Conservation (phyloP, 805 yeast genomes). For the Ogataea neopini region DNA sequence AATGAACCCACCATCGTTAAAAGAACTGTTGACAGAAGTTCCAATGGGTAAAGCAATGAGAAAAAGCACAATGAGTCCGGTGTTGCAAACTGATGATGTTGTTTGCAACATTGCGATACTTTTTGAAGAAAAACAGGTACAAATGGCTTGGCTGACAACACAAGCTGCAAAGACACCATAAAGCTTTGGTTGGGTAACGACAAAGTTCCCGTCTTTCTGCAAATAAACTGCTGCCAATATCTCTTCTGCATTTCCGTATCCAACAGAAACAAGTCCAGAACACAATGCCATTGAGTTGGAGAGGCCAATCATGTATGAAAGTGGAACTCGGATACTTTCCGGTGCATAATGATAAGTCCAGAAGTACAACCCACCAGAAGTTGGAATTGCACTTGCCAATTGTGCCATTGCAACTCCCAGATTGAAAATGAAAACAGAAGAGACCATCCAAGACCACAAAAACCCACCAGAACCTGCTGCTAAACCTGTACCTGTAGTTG, state of each 20-base stretch:
- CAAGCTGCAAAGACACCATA: slow-evolving; percentile 71
- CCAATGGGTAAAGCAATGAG: slow-evolving; percentile 69
- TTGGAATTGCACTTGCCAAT: slow-evolving; percentile 68
- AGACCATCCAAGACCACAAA: slow-evolving; percentile 75
- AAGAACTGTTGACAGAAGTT: slow-evolving; percentile 38
- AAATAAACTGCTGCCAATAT: slow-evolving; percentile 57
- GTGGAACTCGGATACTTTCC: slow-evolving; percentile 46
- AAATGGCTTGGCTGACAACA: slow-evolving; percentile 49
- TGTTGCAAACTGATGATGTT: slow-evolving; percentile 55
- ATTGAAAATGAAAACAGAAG: slow-evolving; percentile 53
- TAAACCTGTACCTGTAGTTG: slow-evolving; percentile 53
- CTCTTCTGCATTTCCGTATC: slow-evolving; percentile 68
- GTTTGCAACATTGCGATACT: slow-evolving; percentile 60
- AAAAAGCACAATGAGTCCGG: slow-evolving; percentile 51
- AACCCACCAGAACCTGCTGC: slow-evolving; percentile 65
- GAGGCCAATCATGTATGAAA: slow-evolving; percentile 65
- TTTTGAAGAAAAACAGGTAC: slow-evolving; percentile 58
- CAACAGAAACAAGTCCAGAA: slow-evolving; percentile 68
- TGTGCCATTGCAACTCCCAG: slow-evolving; percentile 73
- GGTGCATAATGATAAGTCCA: slow-evolving; percentile 73
- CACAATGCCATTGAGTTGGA: slow-evolving; percentile 66
- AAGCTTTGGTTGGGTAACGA: slow-evolving; percentile 49
- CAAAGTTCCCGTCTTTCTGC: slow-evolving; percentile 53
- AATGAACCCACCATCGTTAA: slow-evolving; percentile 53
- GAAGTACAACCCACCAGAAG: slow-evolving; percentile 73